A percentile compares a stretch with the other conserved stretches of the same genome.
phyloP scores from a whole-genome alignment of 768 basidiomycete genomes.

The Amanita molliuscula region DNA sequence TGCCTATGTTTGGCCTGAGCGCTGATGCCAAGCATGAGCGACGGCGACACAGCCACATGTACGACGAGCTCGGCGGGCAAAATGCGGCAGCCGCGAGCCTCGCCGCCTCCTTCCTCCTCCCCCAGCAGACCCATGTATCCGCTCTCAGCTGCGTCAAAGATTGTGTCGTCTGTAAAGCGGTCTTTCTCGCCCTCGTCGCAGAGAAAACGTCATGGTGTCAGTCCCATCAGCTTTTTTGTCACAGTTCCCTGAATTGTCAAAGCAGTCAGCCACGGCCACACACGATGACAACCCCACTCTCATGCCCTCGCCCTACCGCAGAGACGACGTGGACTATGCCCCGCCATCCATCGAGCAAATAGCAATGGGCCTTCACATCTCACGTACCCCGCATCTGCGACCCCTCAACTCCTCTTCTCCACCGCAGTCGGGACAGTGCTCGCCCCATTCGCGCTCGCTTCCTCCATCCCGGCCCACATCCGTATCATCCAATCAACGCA shows the following conservation, averaged over 20 bases:
- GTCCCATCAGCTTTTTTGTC: not conserved
- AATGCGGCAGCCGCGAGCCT: not conserved
- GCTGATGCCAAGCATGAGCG: not conserved
- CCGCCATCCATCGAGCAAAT: slow-evolving; percentile 53
- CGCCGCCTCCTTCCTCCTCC: not conserved
- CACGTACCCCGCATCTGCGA: slow-evolving; percentile 64
- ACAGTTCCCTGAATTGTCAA: not conserved
- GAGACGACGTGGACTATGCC: slow-evolving; percentile 19
- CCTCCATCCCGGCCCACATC: slow-evolving; percentile 13
- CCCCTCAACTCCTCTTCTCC: slow-evolving; percentile 23
- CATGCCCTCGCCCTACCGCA: slow-evolving; percentile 12
- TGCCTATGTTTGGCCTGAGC: slow-evolving; percentile 7
- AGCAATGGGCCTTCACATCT: slow-evolving; percentile 71
- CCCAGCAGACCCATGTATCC: not conserved
- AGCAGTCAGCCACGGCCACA: slow-evolving; percentile 3
- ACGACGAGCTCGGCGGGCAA: not conserved
- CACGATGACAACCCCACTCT: slow-evolving; percentile 12
- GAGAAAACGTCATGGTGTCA: slow-evolving; percentile 14
- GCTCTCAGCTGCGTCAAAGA: slow-evolving; percentile 2
- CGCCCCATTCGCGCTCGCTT: slow-evolving; percentile 13
- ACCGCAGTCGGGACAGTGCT: slow-evolving; percentile 1
- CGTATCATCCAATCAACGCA: slow-evolving; percentile 29
- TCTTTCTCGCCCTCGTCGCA: slow-evolving; percentile 9
- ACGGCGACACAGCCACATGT: slow-evolving; percentile 3
- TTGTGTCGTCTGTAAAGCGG: slow-evolving; percentile 5